Base-by-base conservation (phyloP, 139 green algal species). In the Diplosphaera chodatii region DNA sequence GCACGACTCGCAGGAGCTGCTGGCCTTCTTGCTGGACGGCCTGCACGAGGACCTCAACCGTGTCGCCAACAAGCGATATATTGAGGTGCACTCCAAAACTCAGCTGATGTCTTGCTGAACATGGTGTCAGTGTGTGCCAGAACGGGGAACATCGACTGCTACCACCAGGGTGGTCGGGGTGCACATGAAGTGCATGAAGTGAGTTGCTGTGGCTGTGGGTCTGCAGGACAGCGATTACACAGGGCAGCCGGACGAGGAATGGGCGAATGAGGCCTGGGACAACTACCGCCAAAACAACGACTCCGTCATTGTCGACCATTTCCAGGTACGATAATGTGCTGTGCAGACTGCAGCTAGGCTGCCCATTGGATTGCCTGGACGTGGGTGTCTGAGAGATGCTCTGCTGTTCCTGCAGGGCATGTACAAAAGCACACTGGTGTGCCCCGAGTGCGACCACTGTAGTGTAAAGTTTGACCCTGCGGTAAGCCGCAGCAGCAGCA, bases 41-140 rank as follows among this genome's bases (percentile, higher is more conserved):
- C 77, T 98, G 74, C 93, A 98, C 77, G 93, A 98, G 78, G 94
- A 99, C 83, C 81, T 98, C 64, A 99, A 99, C 82, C 80, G 93
- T 37, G 90, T 98, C 67, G 78, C 86, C 64, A 59, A 83, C 32
- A 98, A 98, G 83, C 92, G 91, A 4, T 98, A 98, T 77, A 83
- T 95, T 0, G 90, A 97, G 82, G 87, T 87, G 65, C 10, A n/a
- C n/a, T n/a, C n/a, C n/a, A n/a, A n/a, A n/a, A n/a, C n/a, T n/a
- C n/a, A n/a, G n/a, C n/a, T n/a, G n/a, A n/a, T n/a, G n/a, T n/a
- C n/a, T n/a, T n/a, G n/a, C n/a, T n/a, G n/a, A n/a, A n/a, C n/a
- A n/a, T n/a, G n/a, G n/a, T n/a, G n/a, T n/a, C n/a, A n/a, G n/a
- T n/a, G n/a, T n/a, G n/a, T n/a, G n/a, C n/a, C n/a, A n/a, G n/a